Percentiles rank a stretch among this genome's conserved stretches.
Conservation (phyloP, 345 rosid species). For the Gossypium australe region DNA sequence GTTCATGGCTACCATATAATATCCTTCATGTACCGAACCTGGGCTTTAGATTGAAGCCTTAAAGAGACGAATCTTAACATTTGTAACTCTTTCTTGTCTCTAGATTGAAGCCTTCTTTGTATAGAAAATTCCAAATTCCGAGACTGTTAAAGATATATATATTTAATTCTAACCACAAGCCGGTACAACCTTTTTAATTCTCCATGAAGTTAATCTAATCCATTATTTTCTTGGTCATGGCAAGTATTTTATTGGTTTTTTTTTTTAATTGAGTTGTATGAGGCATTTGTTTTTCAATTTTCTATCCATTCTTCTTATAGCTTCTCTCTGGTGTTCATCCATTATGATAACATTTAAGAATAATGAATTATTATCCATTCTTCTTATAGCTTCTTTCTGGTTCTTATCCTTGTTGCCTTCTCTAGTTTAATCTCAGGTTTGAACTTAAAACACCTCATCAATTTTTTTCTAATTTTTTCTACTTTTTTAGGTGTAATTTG, state of each 20-base stretch:
- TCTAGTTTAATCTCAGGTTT: background rate
- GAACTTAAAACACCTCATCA: background rate
- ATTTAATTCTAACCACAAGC: background rate
- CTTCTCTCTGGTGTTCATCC: conserved; percentile 19
- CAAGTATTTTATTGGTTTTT: conserved; percentile 6
- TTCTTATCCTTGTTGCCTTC: conserved; percentile 13
- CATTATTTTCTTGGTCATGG: conserved; percentile 12
- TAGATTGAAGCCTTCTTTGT: too few relatives aligned
- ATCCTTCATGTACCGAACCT: background rate
- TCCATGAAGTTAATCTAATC: background rate
- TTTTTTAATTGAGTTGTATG: background rate
- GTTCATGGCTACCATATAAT: background rate
- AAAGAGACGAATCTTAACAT: background rate
- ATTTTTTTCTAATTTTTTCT: background rate
- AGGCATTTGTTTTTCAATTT: conserved; percentile 20
- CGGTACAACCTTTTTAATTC: background rate
- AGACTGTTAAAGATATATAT: background rate
- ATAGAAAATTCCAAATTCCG: background rate
- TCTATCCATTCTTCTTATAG: conserved; percentile 13
- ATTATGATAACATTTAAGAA: conserved; percentile 1
- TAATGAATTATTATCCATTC: conserved; percentile 19
- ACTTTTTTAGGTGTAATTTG: background rate
- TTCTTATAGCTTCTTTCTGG: conserved; percentile 17
- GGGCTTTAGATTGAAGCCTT: background rate
- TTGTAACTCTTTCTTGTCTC: background rate